These are phyloP conservation scores for Monilinia fructigena DNA, from an alignment of 2,329 filamentous ascomycete genomes.

Conservation along the genomic window DNA sequence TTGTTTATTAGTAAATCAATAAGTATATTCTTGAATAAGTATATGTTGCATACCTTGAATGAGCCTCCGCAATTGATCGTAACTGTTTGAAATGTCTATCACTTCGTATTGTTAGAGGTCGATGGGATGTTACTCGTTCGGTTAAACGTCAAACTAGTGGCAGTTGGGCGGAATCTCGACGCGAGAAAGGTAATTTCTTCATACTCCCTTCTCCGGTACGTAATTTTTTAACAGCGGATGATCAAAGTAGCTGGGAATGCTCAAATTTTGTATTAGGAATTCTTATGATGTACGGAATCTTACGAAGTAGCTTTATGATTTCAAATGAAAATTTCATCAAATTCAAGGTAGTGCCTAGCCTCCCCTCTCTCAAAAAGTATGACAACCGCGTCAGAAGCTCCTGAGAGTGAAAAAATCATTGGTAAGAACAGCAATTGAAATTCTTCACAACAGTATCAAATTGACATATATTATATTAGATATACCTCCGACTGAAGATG, in stretches of 20 bases:
- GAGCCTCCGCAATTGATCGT: slow-evolving; percentile 15
- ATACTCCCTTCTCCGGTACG: slow-evolving; percentile 19
- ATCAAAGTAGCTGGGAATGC: slow-evolving; percentile 54
- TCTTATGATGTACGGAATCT: slow-evolving; percentile 49
- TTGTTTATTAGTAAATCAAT: slow-evolving; percentile 15
- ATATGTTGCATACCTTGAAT: slow-evolving; percentile 18
- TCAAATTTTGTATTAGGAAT: slow-evolving; percentile 51
- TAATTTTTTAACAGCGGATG: slow-evolving; percentile 31
- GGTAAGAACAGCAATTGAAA: slow-evolving; percentile 29
- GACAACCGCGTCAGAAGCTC: slow-evolving; percentile 41
- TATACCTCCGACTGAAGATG: slow-evolving; percentile 31
- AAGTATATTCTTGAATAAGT: too few species aligned
- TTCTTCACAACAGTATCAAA: slow-evolving; percentile 6
- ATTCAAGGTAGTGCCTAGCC: slow-evolving; percentile 47
- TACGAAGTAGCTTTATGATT: slow-evolving; percentile 53
- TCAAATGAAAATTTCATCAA: slow-evolving; percentile 60
- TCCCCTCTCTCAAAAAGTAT: slow-evolving; percentile 37
- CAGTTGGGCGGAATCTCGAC: slow-evolving; percentile 26
- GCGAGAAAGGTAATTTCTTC: slow-evolving; percentile 22
- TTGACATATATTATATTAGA: slow-evolving; percentile 31
- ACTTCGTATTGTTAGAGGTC: slow-evolving; percentile 15
- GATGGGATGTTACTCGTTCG: slow-evolving; percentile 24
- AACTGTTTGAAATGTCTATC: not conserved
- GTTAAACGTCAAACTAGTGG: slow-evolving; percentile 30
- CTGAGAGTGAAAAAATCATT: slow-evolving; percentile 37